Conservation (phyloP, 306 rosid species). For the Lablab purpureus region DNA sequence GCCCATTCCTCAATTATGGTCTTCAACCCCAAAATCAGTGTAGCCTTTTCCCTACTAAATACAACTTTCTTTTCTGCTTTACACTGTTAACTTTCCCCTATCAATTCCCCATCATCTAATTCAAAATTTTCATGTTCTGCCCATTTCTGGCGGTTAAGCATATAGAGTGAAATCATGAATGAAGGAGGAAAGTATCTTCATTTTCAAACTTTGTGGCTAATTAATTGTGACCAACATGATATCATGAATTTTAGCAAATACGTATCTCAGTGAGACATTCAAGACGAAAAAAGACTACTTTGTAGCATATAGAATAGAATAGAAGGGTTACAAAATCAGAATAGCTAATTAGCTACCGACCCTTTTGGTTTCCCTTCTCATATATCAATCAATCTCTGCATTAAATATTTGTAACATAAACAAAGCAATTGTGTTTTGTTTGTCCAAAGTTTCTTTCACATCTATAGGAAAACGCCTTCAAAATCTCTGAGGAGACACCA, state of each 20-base stretch:
- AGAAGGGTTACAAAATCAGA: slow-evolving; percentile 26
- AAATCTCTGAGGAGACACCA: slow-evolving; percentile 24
- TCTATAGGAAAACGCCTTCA: background rate
- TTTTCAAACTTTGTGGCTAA: slow-evolving; percentile 1
- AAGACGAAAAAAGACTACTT: slow-evolving; percentile 9
- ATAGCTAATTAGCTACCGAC: background rate
- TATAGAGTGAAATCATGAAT: slow-evolving; percentile 45
- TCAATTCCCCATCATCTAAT: slow-evolving; percentile 29
- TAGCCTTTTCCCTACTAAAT: slow-evolving; percentile 30
- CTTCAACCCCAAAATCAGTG: slow-evolving; percentile 32
- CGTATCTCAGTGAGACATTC: background rate
- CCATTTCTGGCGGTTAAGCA: slow-evolving; percentile 31
- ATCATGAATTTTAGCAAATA: slow-evolving; percentile 22
- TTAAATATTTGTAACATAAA: slow-evolving; percentile 24
- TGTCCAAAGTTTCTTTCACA: slow-evolving; percentile 25
- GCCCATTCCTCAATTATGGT: slow-evolving; percentile 40
- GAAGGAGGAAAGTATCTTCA: slow-evolving; percentile 40
- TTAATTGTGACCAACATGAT: slow-evolving; percentile 25
- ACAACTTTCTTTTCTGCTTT: slow-evolving; percentile 37
- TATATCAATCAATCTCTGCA: background rate
- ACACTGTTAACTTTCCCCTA: slow-evolving; percentile 38
- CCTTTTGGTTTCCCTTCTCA: background rate
- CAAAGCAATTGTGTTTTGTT: slow-evolving; percentile 27
- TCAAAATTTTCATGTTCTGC: slow-evolving; percentile 41
- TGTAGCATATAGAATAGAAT: background rate